Conservation (phyloP, 495 filamentous ascomycete species). For the Hypoxylon lienhwacheense region DNA sequence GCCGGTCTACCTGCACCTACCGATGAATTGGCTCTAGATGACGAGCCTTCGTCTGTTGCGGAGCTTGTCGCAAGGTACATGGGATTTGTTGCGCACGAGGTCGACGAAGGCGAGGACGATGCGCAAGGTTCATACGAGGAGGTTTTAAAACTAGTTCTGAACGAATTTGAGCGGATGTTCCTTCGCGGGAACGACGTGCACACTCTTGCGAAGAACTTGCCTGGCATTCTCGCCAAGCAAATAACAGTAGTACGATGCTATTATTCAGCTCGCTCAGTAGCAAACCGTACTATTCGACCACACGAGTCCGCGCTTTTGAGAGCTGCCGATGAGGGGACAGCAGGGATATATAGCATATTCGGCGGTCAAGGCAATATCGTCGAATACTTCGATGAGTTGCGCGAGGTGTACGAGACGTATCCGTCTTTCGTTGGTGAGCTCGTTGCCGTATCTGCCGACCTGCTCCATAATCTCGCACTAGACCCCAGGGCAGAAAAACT, state of each 20-base stretch:
- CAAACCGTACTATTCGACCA: slow-evolving; percentile 76
- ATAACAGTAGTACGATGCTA: slow-evolving; percentile 83
- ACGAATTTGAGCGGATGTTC: slow-evolving; percentile 94
- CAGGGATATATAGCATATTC: slow-evolving; percentile 86
- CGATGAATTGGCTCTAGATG: slow-evolving; percentile 95
- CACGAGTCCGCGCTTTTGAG: slow-evolving; percentile 93
- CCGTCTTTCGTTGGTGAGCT: slow-evolving; percentile 85
- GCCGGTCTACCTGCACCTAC: slow-evolving; percentile 84
- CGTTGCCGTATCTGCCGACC: slow-evolving; percentile 73
- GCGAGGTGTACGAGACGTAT: slow-evolving; percentile 88
- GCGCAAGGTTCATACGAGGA: slow-evolving; percentile 79
- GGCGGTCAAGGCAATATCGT: slow-evolving; percentile 99
- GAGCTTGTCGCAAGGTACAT: slow-evolving; percentile 93
- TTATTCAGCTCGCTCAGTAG: slow-evolving; percentile 82
- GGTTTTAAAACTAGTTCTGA: slow-evolving; percentile 82
- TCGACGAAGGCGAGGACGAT: slow-evolving; percentile 89
- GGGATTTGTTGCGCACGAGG: slow-evolving; percentile 80
- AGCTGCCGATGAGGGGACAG: slow-evolving; percentile 76
- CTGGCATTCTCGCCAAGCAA: slow-evolving; percentile 89
- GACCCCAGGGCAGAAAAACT: slow-evolving; percentile 89
- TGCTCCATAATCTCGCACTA: slow-evolving; percentile 79
- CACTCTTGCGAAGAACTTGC: slow-evolving; percentile 77
- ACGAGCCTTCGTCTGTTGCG: slow-evolving; percentile 89
- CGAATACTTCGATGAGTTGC: slow-evolving; percentile 97
- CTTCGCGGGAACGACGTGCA: slow-evolving; percentile 96